These are phyloP conservation scores for Trypanosomatidae sp. DNA, from an alignment of 208 protist species.

Conservation along the genomic window DNA sequence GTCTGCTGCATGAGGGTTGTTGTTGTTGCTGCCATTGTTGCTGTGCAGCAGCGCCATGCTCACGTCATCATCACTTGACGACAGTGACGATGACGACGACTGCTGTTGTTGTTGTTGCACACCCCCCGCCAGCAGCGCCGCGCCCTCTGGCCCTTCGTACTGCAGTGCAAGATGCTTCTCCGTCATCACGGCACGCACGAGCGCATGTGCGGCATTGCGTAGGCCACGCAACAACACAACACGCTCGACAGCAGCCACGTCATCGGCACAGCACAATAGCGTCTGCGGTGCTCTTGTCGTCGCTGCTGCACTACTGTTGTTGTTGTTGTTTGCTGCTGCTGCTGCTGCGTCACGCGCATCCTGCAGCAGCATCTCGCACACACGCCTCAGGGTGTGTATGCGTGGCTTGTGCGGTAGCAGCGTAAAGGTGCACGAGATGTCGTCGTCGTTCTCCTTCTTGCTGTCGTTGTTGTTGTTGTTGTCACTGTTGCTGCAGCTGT, in stretches of 20 bases:
- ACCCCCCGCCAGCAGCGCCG: conserved; percentile 22
- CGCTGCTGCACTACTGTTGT: not conserved
- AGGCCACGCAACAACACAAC: conserved; percentile 26
- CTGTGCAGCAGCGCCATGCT: not conserved
- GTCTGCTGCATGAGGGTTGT: not conserved
- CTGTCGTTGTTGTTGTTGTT: not conserved
- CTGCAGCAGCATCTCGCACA: conserved; percentile 43
- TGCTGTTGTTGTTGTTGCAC: not conserved
- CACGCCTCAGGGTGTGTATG: conserved; percentile 49
- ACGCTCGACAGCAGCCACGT: conserved; percentile 22
- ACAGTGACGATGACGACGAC: not conserved
- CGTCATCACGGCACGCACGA: conserved; percentile 67
- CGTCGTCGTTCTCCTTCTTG: not conserved
- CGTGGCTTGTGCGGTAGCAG: conserved; percentile 69
- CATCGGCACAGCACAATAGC: not conserved
- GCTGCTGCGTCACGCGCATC: conserved; percentile 10
- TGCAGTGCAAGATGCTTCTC: conserved; percentile 48
- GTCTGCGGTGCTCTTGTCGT: not conserved
- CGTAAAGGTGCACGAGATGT: conserved; percentile 7
- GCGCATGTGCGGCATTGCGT: conserved; percentile 28
- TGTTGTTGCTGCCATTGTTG: too few relatives aligned
- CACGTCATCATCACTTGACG: not conserved
- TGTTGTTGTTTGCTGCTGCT: not conserved
- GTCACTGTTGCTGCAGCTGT: not conserved
- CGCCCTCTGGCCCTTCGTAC: conserved; percentile 51